phyloP scores from a whole-genome alignment of 1,284 basidiomycete species.

The Pseudozyma sp. region DNA sequence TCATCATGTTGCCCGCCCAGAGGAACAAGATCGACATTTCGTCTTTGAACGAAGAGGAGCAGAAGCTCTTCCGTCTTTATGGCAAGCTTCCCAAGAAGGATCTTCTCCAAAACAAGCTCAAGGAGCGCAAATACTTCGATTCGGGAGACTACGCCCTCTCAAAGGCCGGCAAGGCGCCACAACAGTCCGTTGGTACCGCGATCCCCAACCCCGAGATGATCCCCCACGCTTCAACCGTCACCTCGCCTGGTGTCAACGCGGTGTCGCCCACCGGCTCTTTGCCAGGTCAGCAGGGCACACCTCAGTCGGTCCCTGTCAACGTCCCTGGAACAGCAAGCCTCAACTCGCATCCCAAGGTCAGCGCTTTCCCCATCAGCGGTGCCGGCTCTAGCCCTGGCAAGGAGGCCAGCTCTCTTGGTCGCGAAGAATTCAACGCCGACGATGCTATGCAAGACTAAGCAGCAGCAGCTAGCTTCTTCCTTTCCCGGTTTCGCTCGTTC shows the following conservation, averaged over 20 bases:
- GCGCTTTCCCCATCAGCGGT: constrained; percentile 54
- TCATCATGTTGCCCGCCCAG: constrained; percentile 81
- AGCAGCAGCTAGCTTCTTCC: no score
- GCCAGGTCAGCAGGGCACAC: constrained; percentile 75
- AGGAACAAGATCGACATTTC: constrained; percentile 91
- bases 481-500: not conserved
- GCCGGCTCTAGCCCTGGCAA: constrained; percentile 51
- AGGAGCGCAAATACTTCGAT: constrained; percentile 98
- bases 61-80: constrained; percentile 92
- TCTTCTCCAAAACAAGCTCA: constrained; percentile 91
- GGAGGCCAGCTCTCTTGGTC: constrained; percentile 56
- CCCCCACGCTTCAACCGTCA: constrained; percentile 68
- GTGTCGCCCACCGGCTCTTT: constrained; percentile 76
- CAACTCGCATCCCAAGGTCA: constrained; percentile 71
- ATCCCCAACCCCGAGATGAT: constrained; percentile 87
- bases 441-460: constrained; percentile 59
- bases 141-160: constrained; percentile 96
- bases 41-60: constrained; percentile 89
- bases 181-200: constrained; percentile 88
- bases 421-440: constrained; percentile 56
- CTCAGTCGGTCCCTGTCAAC: constrained; percentile 78
- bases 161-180: constrained; percentile 89
- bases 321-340: constrained; percentile 75
- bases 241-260: constrained; percentile 75
- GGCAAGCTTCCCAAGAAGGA: constrained; percentile 96